phyloP scores from a whole-genome alignment of 106 monocot species.

The Agapanthus africanus region DNA sequence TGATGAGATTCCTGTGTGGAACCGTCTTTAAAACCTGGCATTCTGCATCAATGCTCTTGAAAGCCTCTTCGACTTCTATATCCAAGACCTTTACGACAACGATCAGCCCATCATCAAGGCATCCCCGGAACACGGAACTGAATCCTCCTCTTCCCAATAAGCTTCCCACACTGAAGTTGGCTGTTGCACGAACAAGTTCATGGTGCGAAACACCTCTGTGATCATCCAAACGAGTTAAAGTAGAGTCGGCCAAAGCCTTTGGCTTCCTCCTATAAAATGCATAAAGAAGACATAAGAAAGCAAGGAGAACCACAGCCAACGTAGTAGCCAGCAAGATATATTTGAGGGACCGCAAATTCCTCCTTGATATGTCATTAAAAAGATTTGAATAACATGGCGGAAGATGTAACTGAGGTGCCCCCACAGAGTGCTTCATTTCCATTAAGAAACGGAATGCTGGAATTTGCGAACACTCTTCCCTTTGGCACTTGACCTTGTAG shows the following conservation, averaged over 20 bases:
- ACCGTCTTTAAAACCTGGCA: neutral
- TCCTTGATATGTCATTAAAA: neutral
- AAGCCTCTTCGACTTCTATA: conserved; percentile 3
- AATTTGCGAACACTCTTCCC: conserved; percentile 14
- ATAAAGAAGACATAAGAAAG: neutral
- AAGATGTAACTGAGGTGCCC: conserved; percentile 3
- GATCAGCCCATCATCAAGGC: neutral
- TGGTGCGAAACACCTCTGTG: neutral
- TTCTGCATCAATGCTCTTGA: conserved; percentile 2
- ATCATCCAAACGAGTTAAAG: neutral
- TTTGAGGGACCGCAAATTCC: neutral
- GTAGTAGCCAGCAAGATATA: conserved; percentile 1
- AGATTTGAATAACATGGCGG: neutral
- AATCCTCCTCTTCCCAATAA: neutral
- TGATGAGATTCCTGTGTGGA: neutral
- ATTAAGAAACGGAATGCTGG: conserved; percentile 7
- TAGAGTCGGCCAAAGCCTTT: neutral
- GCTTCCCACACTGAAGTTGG: neutral
- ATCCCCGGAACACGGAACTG: neutral
- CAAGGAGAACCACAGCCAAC: neutral
- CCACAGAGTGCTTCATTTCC: conserved; percentile 21
- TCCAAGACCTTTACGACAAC: neutral
- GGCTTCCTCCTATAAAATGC: too few species aligned
- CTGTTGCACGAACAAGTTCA: conserved; percentile 1
- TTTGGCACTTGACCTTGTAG: conserved; percentile 16